Base-by-base conservation (phyloP, 139 green algal species). In the Pseudopediastrum boryanum region DNA sequence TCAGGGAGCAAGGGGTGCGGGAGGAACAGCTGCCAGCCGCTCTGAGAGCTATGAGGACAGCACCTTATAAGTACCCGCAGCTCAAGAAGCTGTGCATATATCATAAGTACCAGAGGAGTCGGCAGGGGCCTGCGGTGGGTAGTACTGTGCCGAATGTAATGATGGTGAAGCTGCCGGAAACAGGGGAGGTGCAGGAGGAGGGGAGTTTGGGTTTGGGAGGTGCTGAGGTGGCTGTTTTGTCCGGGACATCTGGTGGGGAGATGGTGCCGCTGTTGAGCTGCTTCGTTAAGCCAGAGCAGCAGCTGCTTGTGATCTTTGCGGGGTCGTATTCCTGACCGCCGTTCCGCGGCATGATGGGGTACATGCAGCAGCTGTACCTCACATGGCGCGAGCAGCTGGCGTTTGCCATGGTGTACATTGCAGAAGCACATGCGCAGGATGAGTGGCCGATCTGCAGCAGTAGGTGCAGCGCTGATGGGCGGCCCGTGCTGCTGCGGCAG, bases 401-500 rank as follows among this genome's bases (percentile, higher is more conserved):
- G n/a, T 64, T 64, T 64, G 54, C 10, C 7, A 64, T 12, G 35
- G 54, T 64, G 8, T 64, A 64, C 13, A 27, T 64, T n/a, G 54
- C 54, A 12, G 54, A 64, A 27, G 54, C 54, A 12, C 54, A 64
- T 64, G 54, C 54, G 21, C n/a, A 29, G 52, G 71, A 79, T 41
- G 71, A 79, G 71, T 79, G 71, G 71, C 71, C 71, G 41, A 79
- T 79, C 31, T 23, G 19, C 38, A 79, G 71, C 54, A 27, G 35
- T 35, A 54, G 71, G 56, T 79, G 43, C 71, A 79, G 59, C 54
- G 56, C 41, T 25, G 54, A 56, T 25, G 16, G 71, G 54, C 41
- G 71, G 7, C 36, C 56, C 2, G 71, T 79, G 38, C 4, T 16
- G 2, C 35, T 79, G 16, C 36, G 6, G 12, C 50, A 66, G 52